Evolutionary conservation across 192 early-diverging fungal species (phyloP), one percentile per base, ranked within the genome.

Genomic region (Jimgerdemannia flammicorona): DNA sequence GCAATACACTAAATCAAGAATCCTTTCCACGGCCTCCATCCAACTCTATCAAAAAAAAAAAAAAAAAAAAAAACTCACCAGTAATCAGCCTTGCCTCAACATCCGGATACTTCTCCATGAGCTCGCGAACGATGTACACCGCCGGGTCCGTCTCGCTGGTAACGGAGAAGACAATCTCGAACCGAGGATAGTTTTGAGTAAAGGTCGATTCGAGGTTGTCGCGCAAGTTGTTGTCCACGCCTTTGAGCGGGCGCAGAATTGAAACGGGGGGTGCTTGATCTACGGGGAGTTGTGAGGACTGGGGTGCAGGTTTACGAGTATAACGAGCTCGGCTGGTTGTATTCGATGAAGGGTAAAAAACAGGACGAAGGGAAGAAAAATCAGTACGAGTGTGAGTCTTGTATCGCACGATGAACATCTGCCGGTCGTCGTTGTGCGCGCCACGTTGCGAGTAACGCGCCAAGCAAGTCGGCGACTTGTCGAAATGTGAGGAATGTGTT

Each of bases 201-300:
- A 99, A 97, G 41, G 93, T 91, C 14, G 96, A 96, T 40, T 84
- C 83, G 39, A 99, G 84, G 74, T 96, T 98, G 40, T 89, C 90
- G 19, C 83, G 79, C 80, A 98, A 81, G 79, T 96, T 92, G 69
- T 83, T 79, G 78, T 99, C 98, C 20, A 97, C 74, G 20, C 98
- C 98, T 77, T 98, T 98, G 3, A 99, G 81, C 6, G 98, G 98
- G 4, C 97, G 88, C 74, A 99, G 87, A 72, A 99, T 95, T 2
- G 98, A 90, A 19, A 99, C 97, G 4, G 91, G 92, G 2, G 95
- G 95, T 49, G 76, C 84, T 64, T 86, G 67, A 43, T 77, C 67
- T 20, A 75, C 71, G 20, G 81, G 72, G 72, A 83, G 75, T 72
- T 76, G 70, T 10, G 87, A 83, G 2, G 87, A 87, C 44, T 75